Percentiles rank a stretch among this genome's conserved stretches.
Conservation (phyloP, 139 green algal genomes). For the Volvox reticuliferus region DNA sequence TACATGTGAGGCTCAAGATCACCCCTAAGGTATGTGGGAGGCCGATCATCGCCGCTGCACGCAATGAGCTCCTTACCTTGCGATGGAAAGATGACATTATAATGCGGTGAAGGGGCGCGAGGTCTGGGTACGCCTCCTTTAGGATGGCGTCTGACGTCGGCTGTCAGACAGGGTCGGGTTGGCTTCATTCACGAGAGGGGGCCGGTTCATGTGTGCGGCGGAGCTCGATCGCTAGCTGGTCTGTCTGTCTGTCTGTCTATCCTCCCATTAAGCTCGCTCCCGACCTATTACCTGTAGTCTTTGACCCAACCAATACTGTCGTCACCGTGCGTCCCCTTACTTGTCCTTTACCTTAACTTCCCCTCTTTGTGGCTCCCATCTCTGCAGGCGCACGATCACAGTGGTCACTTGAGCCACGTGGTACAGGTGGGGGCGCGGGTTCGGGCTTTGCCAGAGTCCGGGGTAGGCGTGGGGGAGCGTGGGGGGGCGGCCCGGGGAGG, state of each 20-base stretch:
- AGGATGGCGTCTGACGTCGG: neutral
- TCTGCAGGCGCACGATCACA: neutral
- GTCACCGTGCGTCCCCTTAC: neutral
- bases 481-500: too few relatives aligned
- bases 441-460: neutral
- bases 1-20: slow-evolving; percentile 54
- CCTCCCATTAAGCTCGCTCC: neutral
- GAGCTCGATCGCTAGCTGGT: too few relatives aligned
- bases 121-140: neutral
- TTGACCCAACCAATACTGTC: neutral
- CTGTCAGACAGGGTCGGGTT: too few relatives aligned
- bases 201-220: too few relatives aligned
- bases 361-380: neutral
- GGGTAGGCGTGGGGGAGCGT: too few relatives aligned
- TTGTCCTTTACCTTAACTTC: neutral
- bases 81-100: neutral
- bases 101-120: neutral
- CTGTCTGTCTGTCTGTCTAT: too few relatives aligned
- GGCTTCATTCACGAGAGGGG: too few relatives aligned
- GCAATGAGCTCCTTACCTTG: neutral
- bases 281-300: neutral
- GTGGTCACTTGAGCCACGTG: slow-evolving; percentile 48
- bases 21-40: slow-evolving; percentile 5
- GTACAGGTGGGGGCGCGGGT: slow-evolving; percentile 41
- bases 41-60: neutral